Conservation (phyloP, 1,139 yeast species). For the Kodamaea derodonti region DNA sequence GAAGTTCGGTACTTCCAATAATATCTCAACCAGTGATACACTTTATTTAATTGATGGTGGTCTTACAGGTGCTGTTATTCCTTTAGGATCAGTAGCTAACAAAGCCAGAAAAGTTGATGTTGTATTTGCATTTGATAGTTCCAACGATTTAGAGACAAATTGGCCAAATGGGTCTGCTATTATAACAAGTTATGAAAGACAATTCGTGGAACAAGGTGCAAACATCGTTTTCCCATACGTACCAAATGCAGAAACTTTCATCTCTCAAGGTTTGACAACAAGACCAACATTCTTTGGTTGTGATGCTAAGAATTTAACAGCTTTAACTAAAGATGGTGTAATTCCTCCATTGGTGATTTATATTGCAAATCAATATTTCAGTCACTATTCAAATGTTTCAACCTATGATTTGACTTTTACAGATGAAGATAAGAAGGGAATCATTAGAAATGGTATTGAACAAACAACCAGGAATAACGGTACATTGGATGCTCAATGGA, state of each 20-base stretch:
- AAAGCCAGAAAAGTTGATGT: slow-evolving; percentile 34
- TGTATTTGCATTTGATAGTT: slow-evolving; percentile 36
- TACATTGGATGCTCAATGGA: slow-evolving; percentile 71
- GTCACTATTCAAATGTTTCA: slow-evolving; percentile 64
- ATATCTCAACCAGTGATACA: slow-evolving; percentile 28
- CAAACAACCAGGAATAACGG: slow-evolving; percentile 67
- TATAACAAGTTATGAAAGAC: slow-evolving; percentile 59
- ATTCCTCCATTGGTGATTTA: slow-evolving; percentile 75
- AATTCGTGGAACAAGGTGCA: slow-evolving; percentile 58
- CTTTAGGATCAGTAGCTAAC: slow-evolving; percentile 33
- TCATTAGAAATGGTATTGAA: slow-evolving; percentile 80
- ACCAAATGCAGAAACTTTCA: slow-evolving; percentile 67
- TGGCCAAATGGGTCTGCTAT: slow-evolving; percentile 44
- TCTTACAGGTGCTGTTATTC: slow-evolving; percentile 35
- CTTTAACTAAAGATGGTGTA: slow-evolving; percentile 23
- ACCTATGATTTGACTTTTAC: slow-evolving; percentile 66
- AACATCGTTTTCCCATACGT: slow-evolving; percentile 78
- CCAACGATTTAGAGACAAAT: slow-evolving; percentile 34
- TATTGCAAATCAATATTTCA: slow-evolving; percentile 72
- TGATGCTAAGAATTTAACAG: slow-evolving; percentile 61
- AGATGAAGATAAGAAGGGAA: slow-evolving; percentile 51
- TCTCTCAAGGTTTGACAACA: slow-evolving; percentile 49
- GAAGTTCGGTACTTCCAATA: slow-evolving; percentile 28
- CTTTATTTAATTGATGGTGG: slow-evolving; percentile 43
- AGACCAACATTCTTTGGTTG: slow-evolving; percentile 87